A percentile compares a stretch with the other conserved stretches of the same genome.
Evolutionary conservation across 345 rosid species (phyloP).

Genomic region (Acer negundo): DNA sequence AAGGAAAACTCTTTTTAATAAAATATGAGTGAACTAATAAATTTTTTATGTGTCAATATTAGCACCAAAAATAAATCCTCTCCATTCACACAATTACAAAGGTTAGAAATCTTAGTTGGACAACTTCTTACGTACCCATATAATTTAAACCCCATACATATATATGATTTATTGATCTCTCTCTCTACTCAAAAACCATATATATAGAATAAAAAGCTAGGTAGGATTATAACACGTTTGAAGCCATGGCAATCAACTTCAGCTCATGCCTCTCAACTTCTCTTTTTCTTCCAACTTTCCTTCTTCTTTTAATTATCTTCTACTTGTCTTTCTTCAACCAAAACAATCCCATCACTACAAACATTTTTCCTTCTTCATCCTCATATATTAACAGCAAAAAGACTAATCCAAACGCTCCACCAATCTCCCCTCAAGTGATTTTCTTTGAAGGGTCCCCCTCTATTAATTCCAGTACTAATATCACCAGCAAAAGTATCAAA

Average conservation of each 20-base stretch:
- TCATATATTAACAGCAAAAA: not conserved
- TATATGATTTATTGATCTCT: no score
- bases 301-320: not conserved
- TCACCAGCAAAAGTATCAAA: not conserved
- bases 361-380: not conserved
- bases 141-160: no score
- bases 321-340: not conserved
- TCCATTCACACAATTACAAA: not conserved
- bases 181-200: no score
- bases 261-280: not conserved
- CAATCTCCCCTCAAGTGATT: not conserved
- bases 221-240: not conserved
- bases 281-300: not conserved
- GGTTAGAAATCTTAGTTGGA: not conserved
- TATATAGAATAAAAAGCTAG: no score
- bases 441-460: not conserved
- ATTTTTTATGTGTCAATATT: no score
- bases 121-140: no score
- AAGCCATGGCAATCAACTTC: slow-evolving; percentile 1
- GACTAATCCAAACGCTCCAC: not conserved
- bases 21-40: no score
- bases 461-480: not conserved
- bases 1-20: no score
- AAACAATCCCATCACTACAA: not conserved
- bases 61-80: no score